A percentile compares a stretch with the other conserved stretches of the same genome.
Conservation (phyloP, 345 rosid species). For the Noccaea bulbosa region DNA sequence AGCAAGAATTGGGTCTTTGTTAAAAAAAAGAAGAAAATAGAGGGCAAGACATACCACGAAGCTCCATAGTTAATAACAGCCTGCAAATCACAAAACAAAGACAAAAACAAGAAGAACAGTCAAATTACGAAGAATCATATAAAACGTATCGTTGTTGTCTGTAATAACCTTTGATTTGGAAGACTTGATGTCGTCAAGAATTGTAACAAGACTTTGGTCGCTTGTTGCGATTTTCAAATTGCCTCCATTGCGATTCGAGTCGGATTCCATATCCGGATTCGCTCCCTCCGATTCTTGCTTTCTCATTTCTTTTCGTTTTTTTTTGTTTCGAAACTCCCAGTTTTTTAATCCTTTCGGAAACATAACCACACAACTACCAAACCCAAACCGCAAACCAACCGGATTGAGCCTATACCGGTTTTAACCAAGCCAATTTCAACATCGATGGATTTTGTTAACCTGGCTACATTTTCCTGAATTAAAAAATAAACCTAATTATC, state of each 20-base stretch:
- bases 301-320: constrained; percentile 7
- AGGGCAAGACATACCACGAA: constrained; percentile 31
- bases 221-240: constrained; percentile 34
- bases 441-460: background rate
- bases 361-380: background rate
- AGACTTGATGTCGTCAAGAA: constrained; percentile 43
- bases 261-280: constrained; percentile 13
- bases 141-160: background rate
- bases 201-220: constrained; percentile 29
- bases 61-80: constrained; percentile 48
- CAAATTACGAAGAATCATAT: constrained; percentile 8
- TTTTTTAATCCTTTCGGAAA: background rate
- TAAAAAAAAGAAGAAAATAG: background rate
- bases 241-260: background rate
- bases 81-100: constrained; percentile 9
- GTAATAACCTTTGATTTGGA: constrained; percentile 39
- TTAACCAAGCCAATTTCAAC: constrained; percentile 2
- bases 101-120: constrained; percentile 4
- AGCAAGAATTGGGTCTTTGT: constrained; percentile 10
- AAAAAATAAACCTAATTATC: too few species aligned
- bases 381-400: constrained; percentile 16
- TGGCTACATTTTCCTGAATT: background rate
- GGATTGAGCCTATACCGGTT: constrained; percentile 3
- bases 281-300: constrained; percentile 27
- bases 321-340: background rate